Conservation (phyloP, 1,284 basidiomycete genomes). For the Trichosporon coremiiforme region DNA sequence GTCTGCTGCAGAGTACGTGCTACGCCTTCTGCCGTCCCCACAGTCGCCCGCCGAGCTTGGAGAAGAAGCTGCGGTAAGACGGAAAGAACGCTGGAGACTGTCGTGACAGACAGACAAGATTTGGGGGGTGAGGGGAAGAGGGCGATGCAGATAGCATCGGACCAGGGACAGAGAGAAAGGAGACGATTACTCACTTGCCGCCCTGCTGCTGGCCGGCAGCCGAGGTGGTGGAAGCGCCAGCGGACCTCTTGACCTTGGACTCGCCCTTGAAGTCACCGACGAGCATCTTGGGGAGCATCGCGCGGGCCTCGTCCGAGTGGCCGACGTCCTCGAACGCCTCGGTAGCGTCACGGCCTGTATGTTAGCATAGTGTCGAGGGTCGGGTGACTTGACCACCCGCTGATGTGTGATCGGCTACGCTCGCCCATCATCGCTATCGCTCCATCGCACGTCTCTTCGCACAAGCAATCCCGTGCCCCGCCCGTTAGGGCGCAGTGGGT, state of each 20-base stretch:
- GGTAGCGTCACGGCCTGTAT: conserved; percentile 77
- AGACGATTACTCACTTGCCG: background rate
- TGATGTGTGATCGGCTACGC: no score
- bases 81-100: no score
- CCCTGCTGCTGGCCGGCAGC: background rate
- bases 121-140: no score
- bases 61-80: background rate
- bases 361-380: background rate
- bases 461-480: background rate
- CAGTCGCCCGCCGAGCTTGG: no score
- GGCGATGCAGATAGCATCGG: background rate
- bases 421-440: no score
- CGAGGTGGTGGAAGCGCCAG: background rate
- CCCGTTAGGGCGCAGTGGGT: no score
- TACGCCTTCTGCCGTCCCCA: background rate
- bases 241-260: conserved; percentile 41
- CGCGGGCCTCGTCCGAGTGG: conserved; percentile 96
- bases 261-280: conserved; percentile 76
- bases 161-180: background rate
- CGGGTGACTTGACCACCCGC: background rate
- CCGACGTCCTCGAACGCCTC: conserved; percentile 99
- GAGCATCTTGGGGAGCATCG: conserved; percentile 74
- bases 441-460: background rate
- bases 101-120: no score
- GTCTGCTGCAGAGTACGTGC: background rate